Evolutionary conservation across 352 stramenopile species (phyloP), one percentile per base, ranked within the genome.

Genomic region (Pythium guiyangense): DNA sequence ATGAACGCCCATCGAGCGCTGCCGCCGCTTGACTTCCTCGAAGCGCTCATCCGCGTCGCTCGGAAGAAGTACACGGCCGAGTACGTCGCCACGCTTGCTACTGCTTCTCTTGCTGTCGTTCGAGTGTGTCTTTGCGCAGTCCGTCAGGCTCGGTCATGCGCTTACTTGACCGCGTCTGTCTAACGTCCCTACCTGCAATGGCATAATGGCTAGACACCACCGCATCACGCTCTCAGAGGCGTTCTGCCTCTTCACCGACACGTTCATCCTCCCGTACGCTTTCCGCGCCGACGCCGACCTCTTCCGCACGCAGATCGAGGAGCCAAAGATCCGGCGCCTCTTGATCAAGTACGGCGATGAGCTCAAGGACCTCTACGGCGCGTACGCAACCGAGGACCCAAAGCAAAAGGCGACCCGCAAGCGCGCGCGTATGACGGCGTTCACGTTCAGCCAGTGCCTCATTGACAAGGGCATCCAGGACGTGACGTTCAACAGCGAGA

Each of bases 211-310:
- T n/a, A 87, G 77, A 50, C 68, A 72, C 52, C 79, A 86, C 49
- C 76, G 79, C 25, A 62, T 87, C 51, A 83, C 82, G 14, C 59
- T 92, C 8, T 92, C 82, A 6, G 82, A 92, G 61, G 70, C 77
- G 10, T 88, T 92, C 48, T 92, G 79, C 50, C 68, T 92, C 42
- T 71, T 92, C 35, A 64, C 88, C 2, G 79, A 89, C 65, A 92
- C 85, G 55, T 84, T 75, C 22, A 80, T 92, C 35, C 54, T 90
- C 11, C 77, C 82, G 17, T 90, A 84, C 34, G 82, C 82, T 8
- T 90, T 89, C 67, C 77, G 81, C 45, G 77, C 71, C 10, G 79
- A 92, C 57, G 74, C n/a, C n/a, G n/a, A n/a, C n/a, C n/a, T n/a
- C n/a, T n/a, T n/a, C n/a, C n/a, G n/a, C n/a, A n/a, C n/a, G 62